Evolutionary conservation across 2,329 filamentous ascomycete genomes (phyloP).

Genomic region (Aspergillus caelatus): DNA sequence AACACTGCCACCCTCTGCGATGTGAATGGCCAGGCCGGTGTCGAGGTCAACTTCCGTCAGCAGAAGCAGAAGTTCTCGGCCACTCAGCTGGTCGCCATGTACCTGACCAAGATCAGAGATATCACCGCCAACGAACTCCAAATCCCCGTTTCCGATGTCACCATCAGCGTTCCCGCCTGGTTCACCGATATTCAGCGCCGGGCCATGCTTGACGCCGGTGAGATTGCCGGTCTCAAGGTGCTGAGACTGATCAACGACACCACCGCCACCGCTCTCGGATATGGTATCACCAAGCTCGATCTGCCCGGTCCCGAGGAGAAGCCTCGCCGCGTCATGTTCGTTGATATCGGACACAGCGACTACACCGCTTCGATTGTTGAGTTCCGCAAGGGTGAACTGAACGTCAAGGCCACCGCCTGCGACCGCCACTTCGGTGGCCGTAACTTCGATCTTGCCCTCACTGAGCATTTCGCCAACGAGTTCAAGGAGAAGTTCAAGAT

Average conservation of each 20-base stretch:
- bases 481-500: constrained; percentile 99
- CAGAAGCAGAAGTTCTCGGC: constrained; percentile 96
- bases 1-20: constrained; percentile 85
- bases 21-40: constrained; percentile 90
- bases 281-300: constrained; percentile 97
- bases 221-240: constrained; percentile 90
- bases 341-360: constrained; percentile 96
- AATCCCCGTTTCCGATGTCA: constrained; percentile 87
- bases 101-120: constrained; percentile 88
- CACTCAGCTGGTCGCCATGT: constrained; percentile 93
- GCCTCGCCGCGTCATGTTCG: constrained; percentile 84
- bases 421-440: constrained; percentile 97
- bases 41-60: constrained; percentile 88
- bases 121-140: constrained; percentile 86
- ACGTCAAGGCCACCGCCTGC: constrained; percentile 88
- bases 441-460: constrained; percentile 92
- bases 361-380: constrained; percentile 94
- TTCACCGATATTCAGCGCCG: constrained; percentile 95
- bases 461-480: constrained; percentile 92
- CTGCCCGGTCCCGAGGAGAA: constrained; percentile 87
- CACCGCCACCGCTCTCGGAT: constrained; percentile 92
- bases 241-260: constrained; percentile 97
- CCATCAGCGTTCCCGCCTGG: constrained; percentile 93
- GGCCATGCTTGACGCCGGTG: constrained; percentile 83
- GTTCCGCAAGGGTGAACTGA: constrained; percentile 94